Evolutionary conservation across 352 stramenopile genomes (phyloP).

Genomic region (Pythium scleroteichum): DNA sequence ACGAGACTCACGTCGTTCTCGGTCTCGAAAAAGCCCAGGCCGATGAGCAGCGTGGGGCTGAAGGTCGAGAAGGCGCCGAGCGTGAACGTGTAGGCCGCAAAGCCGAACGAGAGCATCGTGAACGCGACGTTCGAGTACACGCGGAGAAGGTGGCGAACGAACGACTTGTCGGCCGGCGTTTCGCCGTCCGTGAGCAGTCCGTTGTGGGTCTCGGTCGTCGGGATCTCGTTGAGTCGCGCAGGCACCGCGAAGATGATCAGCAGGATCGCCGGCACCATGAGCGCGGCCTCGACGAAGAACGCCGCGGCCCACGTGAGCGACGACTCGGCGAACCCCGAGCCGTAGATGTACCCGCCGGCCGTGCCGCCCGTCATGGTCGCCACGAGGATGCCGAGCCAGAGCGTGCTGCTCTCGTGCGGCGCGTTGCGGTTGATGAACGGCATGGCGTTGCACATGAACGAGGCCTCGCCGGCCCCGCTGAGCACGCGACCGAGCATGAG

Average conservation of each 20-base stretch:
- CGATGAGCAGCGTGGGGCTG: conserved; percentile 86
- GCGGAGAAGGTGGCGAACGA: conserved; percentile 30
- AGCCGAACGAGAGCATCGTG: conserved; percentile 78
- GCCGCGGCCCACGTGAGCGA: conserved; percentile 70
- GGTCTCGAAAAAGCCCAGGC: conserved; percentile 77
- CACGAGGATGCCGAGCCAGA: conserved; percentile 93
- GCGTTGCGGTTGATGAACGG: conserved; percentile 93
- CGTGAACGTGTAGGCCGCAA: conserved; percentile 87
- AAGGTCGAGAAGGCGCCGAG: conserved; percentile 84
- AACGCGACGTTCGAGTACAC: conserved; percentile 38
- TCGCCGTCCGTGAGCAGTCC: not conserved
- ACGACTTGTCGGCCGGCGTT: conserved; percentile 16
- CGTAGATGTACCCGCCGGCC: conserved; percentile 82
- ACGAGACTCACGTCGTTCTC: conserved; percentile 84
- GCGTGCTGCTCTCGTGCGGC: conserved; percentile 56
- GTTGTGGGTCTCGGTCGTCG: not conserved
- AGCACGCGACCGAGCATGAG: conserved; percentile 87
- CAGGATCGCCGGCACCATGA: conserved; percentile 62
- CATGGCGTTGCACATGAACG: conserved; percentile 92
- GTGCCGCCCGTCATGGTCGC: conserved; percentile 91
- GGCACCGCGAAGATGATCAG: conserved; percentile 64
- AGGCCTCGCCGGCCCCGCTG: conserved; percentile 89
- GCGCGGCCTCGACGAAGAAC: conserved; percentile 82
- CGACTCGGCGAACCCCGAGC: conserved; percentile 63
- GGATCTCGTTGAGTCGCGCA: conserved; percentile 5